Evolutionary conservation across 257 asterid genomes (phyloP).

Genomic region (Petrea volubilis): DNA sequence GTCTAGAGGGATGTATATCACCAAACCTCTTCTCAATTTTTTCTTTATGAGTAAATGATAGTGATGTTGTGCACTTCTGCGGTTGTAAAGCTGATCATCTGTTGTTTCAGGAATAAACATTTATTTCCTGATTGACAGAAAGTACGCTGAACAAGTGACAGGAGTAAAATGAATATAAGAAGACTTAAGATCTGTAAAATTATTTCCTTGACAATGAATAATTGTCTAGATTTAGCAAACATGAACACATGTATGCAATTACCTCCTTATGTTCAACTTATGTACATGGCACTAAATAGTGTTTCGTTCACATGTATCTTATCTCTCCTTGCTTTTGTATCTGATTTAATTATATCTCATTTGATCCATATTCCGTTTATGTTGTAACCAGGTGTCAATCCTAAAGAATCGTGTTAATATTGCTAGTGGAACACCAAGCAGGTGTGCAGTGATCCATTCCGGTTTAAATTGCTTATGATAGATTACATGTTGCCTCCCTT

Average conservation of each 20-base stretch:
- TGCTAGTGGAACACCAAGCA: conserved; percentile 96
- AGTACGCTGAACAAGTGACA: neutral
- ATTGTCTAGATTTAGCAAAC: neutral
- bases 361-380: conserved; percentile 23
- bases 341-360: conserved; percentile 10
- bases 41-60: neutral
- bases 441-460: conserved; percentile 43
- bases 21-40: neutral
- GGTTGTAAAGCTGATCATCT: neutral
- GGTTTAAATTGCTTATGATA: conserved; percentile 15
- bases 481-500: neutral
- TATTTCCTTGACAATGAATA: neutral
- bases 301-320: neutral
- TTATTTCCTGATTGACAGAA: conserved; percentile 7
- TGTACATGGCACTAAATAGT: neutral
- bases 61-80: neutral
- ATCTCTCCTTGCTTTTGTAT: neutral
- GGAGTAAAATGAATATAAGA: neutral
- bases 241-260: neutral
- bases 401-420: conserved; percentile 80
- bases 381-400: conserved; percentile 52
- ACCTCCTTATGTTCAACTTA: neutral
- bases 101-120: conserved; percentile 10
- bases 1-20: neutral
- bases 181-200: neutral